Conservation (phyloP, 441 rosid genomes). For the Populus hybrid region DNA sequence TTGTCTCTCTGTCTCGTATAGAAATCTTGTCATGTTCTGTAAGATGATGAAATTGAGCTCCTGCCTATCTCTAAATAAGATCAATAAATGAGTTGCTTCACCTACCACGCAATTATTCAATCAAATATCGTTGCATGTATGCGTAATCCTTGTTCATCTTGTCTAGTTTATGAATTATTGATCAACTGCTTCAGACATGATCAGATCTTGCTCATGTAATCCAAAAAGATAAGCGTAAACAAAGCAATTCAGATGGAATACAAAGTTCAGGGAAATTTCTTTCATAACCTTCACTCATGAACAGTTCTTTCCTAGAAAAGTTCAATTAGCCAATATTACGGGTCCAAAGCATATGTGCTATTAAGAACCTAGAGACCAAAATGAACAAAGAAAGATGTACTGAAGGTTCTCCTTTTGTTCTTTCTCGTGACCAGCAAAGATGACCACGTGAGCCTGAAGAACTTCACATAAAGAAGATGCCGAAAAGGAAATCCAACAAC, state of each 20-base stretch:
- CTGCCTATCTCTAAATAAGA: not conserved
- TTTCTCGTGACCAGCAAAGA: not conserved
- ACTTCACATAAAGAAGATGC: not conserved
- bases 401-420: not conserved
- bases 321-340: not conserved
- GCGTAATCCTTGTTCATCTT: not conserved
- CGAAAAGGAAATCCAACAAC: not conserved
- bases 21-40: slow-evolving; percentile 14
- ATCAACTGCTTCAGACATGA: not conserved
- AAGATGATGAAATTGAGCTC: not conserved
- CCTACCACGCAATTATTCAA: not conserved
- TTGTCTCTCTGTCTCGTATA: slow-evolving; percentile 1
- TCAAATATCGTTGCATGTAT: not conserved
- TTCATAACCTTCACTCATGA: not conserved
- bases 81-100: not conserved
- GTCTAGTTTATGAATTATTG: not conserved
- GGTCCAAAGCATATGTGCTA: not conserved
- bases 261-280: not conserved
- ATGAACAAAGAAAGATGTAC: not conserved
- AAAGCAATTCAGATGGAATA: not conserved
- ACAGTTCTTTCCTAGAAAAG: not conserved
- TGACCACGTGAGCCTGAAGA: not conserved
- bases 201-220: slow-evolving; percentile 5
- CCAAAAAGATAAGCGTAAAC: too few relatives aligned
- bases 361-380: not conserved